phyloP scores from a whole-genome alignment of 1,284 basidiomycete species.

The Cutaneotrichosporon cavernicola region DNA sequence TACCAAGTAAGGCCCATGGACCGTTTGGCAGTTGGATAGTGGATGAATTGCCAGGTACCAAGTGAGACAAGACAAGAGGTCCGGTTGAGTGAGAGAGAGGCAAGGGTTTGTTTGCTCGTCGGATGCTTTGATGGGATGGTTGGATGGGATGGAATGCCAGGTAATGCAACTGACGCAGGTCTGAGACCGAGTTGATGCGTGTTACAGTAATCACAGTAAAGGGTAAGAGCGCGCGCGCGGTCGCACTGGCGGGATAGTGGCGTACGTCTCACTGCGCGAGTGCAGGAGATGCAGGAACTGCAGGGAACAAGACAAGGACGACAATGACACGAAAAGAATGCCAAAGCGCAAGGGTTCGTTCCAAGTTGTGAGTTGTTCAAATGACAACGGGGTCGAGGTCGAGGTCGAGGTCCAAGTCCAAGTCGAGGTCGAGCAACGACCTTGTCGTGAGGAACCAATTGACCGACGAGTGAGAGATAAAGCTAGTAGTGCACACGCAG shows the following conservation, averaged over 20 bases:
- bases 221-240: not conserved
- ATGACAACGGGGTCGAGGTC: not conserved
- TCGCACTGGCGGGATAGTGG: not conserved
- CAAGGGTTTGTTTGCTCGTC: not conserved
- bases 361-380: not conserved
- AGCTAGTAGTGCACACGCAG: too few species aligned
- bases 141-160: not conserved
- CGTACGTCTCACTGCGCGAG: not conserved
- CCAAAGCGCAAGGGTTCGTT: not conserved
- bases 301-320: not conserved
- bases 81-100: too few species aligned
- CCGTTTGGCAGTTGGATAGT: too few species aligned
- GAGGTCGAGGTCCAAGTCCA: not conserved
- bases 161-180: not conserved
- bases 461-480: too few species aligned
- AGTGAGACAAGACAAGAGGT: too few species aligned
- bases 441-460: too few species aligned
- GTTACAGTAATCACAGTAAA: not conserved
- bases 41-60: too few species aligned
- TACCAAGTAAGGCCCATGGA: not conserved
- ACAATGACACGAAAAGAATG: not conserved
- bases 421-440: too few species aligned
- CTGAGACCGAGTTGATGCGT: not conserved
- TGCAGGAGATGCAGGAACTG: not conserved
- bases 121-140: not conserved